A percentile compares a stretch with the other conserved stretches of the same genome.
These are phyloP conservation scores for Boletellus ananas DNA, from an alignment of 768 basidiomycete genomes.

Conservation along the genomic window DNA sequence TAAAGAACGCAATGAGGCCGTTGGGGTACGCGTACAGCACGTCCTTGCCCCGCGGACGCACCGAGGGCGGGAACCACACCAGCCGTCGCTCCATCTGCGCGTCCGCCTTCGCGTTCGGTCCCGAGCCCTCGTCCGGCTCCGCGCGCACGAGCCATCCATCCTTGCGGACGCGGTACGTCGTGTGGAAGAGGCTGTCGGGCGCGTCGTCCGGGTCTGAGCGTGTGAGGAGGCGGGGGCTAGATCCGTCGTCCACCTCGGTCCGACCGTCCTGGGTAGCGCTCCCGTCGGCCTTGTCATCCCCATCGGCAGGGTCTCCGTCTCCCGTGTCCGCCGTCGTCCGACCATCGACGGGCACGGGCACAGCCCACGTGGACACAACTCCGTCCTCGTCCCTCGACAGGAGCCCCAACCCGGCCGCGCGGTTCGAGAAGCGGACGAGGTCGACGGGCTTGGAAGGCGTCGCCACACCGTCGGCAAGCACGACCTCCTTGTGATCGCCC, in stretches of 20 bases:
- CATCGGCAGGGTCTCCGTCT: no score
- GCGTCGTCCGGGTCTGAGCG: conserved; percentile 8
- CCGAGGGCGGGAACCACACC: neutral
- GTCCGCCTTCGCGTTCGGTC: no score
- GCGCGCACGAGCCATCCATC: conserved; percentile 17
- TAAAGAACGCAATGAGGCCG: neutral
- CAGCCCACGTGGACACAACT: neutral
- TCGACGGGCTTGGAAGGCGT: neutral
- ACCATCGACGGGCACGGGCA: neutral
- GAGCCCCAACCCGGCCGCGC: neutral
- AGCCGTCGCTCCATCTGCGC: conserved; percentile 14
- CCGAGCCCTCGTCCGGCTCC: no score
- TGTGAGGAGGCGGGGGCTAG: no score
- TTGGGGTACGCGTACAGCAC: neutral
- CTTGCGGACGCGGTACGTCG: conserved; percentile 13
- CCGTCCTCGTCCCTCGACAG: neutral
- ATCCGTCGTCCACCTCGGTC: no score
- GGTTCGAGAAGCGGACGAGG: neutral
- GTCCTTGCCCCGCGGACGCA: neutral
- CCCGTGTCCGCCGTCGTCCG: no score
- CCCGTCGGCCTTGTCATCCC: neutral
- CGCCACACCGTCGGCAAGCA: neutral
- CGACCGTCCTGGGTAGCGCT: neutral
- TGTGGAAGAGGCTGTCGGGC: conserved; percentile 3
- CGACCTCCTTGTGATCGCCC: neutral